phyloP scores from a whole-genome alignment of 164 flowering plant species.

The Berberis thunbergii region DNA sequence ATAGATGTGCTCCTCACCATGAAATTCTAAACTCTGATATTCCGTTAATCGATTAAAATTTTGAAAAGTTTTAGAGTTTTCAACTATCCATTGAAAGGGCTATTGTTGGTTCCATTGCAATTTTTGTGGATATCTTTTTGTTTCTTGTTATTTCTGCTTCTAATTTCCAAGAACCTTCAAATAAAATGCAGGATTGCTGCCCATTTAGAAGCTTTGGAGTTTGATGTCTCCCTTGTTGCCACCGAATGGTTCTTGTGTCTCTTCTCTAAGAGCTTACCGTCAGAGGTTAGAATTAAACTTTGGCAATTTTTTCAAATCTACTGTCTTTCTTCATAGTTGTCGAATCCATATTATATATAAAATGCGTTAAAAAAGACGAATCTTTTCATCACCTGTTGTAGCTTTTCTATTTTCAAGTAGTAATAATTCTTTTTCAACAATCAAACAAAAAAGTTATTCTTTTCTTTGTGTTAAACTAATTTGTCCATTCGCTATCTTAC shows the following conservation, averaged over 20 bases:
- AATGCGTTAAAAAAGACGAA: too few relatives aligned
- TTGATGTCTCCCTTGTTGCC: slow-evolving; percentile 91
- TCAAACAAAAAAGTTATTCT: background rate
- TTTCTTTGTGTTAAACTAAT: background rate
- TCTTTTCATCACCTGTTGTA: too few relatives aligned
- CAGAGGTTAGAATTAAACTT: slow-evolving; percentile 64
- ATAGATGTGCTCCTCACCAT: too few relatives aligned
- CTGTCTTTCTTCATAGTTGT: too few relatives aligned
- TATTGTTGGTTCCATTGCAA: slow-evolving; percentile 43
- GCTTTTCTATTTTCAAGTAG: background rate
- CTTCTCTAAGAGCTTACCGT: slow-evolving; percentile 93
- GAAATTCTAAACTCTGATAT: too few relatives aligned
- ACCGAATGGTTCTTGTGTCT: slow-evolving; percentile 98
- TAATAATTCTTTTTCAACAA: background rate
- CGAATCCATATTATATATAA: too few relatives aligned
- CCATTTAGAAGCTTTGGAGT: slow-evolving; percentile 76
- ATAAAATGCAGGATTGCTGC: slow-evolving; percentile 59
- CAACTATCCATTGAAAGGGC: too few relatives aligned
- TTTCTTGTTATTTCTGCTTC: background rate
- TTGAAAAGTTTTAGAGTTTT: too few relatives aligned
- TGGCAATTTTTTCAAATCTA: too few relatives aligned
- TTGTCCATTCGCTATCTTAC: background rate
- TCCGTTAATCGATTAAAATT: too few relatives aligned
- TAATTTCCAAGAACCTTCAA: slow-evolving; percentile 2
- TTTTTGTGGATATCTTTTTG: background rate